Evolutionary conservation across 306 rosid genomes (phyloP).

Genomic region (Dalbergia oliveri): DNA sequence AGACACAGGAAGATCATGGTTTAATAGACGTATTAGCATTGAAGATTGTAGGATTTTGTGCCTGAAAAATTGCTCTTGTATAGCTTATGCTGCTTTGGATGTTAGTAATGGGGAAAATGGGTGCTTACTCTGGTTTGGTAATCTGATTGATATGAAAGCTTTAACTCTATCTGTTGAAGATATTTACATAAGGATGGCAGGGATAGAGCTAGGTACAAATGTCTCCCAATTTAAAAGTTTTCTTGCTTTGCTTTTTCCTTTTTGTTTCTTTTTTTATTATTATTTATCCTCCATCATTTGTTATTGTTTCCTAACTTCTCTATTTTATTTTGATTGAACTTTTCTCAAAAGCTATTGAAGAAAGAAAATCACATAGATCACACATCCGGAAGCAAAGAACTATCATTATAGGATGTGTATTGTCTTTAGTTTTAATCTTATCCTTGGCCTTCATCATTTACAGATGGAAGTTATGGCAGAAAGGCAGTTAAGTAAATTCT

Average conservation of each 20-base stretch:
- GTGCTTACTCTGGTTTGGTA: background rate
- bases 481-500: slow-evolving; percentile 29
- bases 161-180: slow-evolving; percentile 53
- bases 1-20: slow-evolving; percentile 40
- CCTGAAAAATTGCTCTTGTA: slow-evolving; percentile 38
- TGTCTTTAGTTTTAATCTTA: background rate
- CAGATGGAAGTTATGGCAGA: background rate
- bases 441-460: slow-evolving; percentile 28
- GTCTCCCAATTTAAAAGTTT: background rate
- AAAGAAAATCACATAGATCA: background rate
- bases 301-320: background rate
- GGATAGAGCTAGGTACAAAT: slow-evolving; percentile 13
- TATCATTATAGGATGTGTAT: no score
- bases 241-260: background rate
- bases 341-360: slow-evolving; percentile 8
- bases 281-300: background rate
- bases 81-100: slow-evolving; percentile 49
- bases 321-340: no score
- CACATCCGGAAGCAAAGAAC: no score
- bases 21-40: slow-evolving; percentile 17
- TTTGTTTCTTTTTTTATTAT: background rate
- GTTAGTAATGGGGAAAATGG: slow-evolving; percentile 12
- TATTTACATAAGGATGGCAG: slow-evolving; percentile 55
- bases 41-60: slow-evolving; percentile 34
- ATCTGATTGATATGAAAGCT: slow-evolving; percentile 51